Evolutionary conservation across 2,329 filamentous ascomycete genomes (phyloP).

Genomic region (Pyrenophora teres): DNA sequence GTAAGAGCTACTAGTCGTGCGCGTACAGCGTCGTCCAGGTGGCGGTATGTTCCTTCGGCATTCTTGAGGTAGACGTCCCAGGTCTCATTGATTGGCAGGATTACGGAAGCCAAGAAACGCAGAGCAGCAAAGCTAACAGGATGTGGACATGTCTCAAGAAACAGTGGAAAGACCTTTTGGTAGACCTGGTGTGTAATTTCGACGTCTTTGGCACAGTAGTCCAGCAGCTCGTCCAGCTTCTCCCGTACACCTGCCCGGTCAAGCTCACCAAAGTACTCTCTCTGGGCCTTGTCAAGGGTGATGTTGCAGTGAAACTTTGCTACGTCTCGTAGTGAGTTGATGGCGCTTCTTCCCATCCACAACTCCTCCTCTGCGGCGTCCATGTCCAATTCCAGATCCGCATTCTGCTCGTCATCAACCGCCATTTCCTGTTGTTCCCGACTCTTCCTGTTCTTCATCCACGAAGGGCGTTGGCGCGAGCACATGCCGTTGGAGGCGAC

Average conservation of each 20-base stretch:
- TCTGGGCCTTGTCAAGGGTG: constrained; percentile 84
- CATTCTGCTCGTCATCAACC: constrained; percentile 69
- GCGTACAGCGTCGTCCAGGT: constrained; percentile 76
- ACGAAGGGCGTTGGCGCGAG: constrained; percentile 90
- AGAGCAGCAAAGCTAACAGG: constrained; percentile 96
- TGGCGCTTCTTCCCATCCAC: constrained; percentile 92
- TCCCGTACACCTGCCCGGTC: constrained; percentile 71
- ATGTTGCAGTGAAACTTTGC: constrained; percentile 95
- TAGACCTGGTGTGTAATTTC: constrained; percentile 93
- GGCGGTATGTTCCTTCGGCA: constrained; percentile 82
- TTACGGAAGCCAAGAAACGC: constrained; percentile 89
- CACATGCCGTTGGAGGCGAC: constrained; percentile 99
- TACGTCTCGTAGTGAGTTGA: constrained; percentile 93
- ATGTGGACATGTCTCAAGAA: constrained; percentile 88
- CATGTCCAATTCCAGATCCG: constrained; percentile 66
- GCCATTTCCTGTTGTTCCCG: constrained; percentile 81
- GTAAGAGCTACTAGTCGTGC: constrained; percentile 74
- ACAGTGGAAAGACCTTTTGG: constrained; percentile 88
- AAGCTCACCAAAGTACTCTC: constrained; percentile 84
- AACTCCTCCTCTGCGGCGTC: constrained; percentile 80
- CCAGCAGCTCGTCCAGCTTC: constrained; percentile 79
- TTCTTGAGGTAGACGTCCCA: constrained; percentile 87
- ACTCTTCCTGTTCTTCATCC: constrained; percentile 96
- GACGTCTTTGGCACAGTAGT: constrained; percentile 96
- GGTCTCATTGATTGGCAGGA: constrained; percentile 83